phyloP scores from a whole-genome alignment of 1,284 basidiomycete genomes.

The Meripilus lineatus region DNA sequence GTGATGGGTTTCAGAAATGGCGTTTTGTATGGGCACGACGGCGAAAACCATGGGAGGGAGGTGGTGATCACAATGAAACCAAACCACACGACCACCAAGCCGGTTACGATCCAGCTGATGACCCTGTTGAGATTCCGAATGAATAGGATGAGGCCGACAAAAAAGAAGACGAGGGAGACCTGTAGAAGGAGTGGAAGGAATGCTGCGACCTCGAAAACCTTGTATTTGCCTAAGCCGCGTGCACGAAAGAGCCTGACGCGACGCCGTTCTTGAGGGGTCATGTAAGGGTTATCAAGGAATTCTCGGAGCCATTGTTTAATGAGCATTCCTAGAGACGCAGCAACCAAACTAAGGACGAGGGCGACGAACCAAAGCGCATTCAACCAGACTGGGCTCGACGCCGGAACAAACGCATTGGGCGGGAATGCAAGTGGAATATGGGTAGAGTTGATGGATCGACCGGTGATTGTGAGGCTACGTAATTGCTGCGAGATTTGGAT shows the following conservation, averaged over 20 bases:
- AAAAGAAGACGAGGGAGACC: slow-evolving; percentile 35
- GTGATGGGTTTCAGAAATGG: too few species aligned
- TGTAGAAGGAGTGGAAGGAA: slow-evolving; percentile 37
- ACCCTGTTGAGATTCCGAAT: slow-evolving; percentile 27
- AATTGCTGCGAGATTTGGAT: slow-evolving; percentile 21
- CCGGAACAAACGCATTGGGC: too few species aligned
- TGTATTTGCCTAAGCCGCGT: slow-evolving; percentile 30
- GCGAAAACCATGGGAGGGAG: not conserved
- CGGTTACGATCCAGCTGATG: slow-evolving; percentile 15
- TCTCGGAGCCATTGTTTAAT: slow-evolving; percentile 18
- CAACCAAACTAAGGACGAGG: slow-evolving; percentile 19
- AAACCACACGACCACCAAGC: not conserved
- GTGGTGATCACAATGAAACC: not conserved
- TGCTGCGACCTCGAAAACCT: slow-evolving; percentile 33
- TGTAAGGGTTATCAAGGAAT: slow-evolving; percentile 24
- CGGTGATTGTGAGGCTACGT: not conserved
- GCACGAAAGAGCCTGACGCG: slow-evolving; percentile 33
- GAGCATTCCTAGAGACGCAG: slow-evolving; percentile 18
- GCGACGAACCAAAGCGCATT: slow-evolving; percentile 30
- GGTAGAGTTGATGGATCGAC: not conserved
- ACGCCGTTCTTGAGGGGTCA: slow-evolving; percentile 34
- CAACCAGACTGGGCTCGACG: too few species aligned
- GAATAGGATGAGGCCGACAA: slow-evolving; percentile 35
- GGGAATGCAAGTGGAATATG: not conserved
- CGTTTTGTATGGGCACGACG: not conserved